Conservation (phyloP, 768 basidiomycete genomes). For the Rhodotorula taiwanensis region DNA sequence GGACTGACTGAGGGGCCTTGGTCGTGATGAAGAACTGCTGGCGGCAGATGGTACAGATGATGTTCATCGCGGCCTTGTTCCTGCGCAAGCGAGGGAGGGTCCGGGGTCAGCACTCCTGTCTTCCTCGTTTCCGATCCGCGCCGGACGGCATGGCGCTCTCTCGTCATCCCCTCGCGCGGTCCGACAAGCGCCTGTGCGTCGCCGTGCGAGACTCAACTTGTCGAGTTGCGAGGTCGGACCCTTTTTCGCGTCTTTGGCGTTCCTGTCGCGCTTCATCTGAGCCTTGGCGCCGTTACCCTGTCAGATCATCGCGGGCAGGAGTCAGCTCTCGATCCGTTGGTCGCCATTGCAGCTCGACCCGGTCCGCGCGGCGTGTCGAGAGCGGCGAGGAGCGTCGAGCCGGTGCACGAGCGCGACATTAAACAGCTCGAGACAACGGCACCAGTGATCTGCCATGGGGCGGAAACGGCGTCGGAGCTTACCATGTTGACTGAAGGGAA, state of each 20-base stretch:
- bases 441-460: too few relatives aligned
- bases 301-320: too few relatives aligned
- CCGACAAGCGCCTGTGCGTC: too few relatives aligned
- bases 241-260: constrained; percentile 17
- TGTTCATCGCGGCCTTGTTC: constrained; percentile 18
- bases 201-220: background rate
- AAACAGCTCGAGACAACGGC: too few relatives aligned
- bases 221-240: constrained; percentile 25
- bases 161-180: too few relatives aligned
- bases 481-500: too few relatives aligned
- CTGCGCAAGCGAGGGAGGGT: background rate
- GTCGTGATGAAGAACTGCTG: constrained; percentile 18
- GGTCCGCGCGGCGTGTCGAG: background rate
- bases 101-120: too few relatives aligned
- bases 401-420: too few relatives aligned
- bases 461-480: too few relatives aligned
- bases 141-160: too few relatives aligned
- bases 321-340: background rate
- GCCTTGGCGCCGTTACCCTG: constrained; percentile 34
- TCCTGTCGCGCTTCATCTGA: constrained; percentile 18
- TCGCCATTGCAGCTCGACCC: background rate
- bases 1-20: background rate
- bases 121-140: too few relatives aligned
- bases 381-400: too few relatives aligned
- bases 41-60: constrained; percentile 29